Base-by-base conservation (phyloP, 495 filamentous ascomycete genomes). In the Daldinia loculata region DNA sequence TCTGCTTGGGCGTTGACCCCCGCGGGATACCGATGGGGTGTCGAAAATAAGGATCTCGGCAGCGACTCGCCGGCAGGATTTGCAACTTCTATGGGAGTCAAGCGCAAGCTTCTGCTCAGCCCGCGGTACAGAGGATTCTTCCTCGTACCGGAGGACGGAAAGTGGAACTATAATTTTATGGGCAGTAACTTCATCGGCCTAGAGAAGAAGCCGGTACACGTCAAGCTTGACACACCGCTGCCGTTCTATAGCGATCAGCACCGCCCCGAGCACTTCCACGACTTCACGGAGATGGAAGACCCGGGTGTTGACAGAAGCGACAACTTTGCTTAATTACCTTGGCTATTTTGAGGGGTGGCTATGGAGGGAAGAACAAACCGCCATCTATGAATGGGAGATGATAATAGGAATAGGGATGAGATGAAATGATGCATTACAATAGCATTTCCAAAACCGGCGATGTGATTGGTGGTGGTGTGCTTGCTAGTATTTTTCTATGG, bases 121-220 rank as follows among this genome's bases (percentile, higher is more conserved):
- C 94, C 98, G 78, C 92, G 91, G 79, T 95, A 97, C 72, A 88
- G 91, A 73, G 96, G 96, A 27, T 97, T 93, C 81, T 98, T 98
- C 88, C 81, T 99, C 66, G 93, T 97, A 15, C 96, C 96, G 14
- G 96, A 98, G 67, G 90, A 89, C 32, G 90, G 90, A 51, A 85
- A 92, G 26, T 99, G 96, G 96, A 99, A 99, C 80, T 99, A 97
- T 80, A 95, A 91, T 78, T 98, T 98, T 84, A 94, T 98, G 89
- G 95, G 95, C 41, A 92, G 90, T 65, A 88, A 88, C 15, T 99
- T 98, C 77, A 89, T 89, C 51, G 88, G 87, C 19, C 74, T 96
- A 58, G 95, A 98, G 84, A 97, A 97, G 89, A 93, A 92, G 80
- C 84, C 89, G 30, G 87, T 95, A 56, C 89, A 92, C 76, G 94